A percentile compares a stretch with the other conserved stretches of the same genome.
Evolutionary conservation across 2,329 filamentous ascomycete genomes (phyloP).

Genomic region (Neopestalotiopsis sp.): DNA sequence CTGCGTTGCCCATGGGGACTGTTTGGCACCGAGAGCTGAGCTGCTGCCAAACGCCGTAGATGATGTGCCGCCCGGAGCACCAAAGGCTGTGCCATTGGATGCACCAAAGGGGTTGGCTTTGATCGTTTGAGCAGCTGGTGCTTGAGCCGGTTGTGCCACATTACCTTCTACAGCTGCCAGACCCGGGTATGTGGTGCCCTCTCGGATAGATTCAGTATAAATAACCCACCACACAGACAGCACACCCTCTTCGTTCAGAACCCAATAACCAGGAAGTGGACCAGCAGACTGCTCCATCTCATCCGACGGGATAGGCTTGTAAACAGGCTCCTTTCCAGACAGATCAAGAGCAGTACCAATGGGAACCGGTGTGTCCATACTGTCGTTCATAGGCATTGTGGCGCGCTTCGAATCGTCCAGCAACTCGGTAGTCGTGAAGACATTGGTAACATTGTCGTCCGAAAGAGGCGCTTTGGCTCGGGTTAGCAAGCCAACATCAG

Average conservation of each 20-base stretch:
- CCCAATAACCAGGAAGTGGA: slow-evolving; percentile 83
- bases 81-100: slow-evolving; percentile 46
- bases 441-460: slow-evolving; percentile 63
- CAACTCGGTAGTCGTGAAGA: slow-evolving; percentile 77
- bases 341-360: slow-evolving; percentile 84
- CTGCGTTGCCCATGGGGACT: slow-evolving; percentile 56
- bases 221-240: slow-evolving; percentile 90
- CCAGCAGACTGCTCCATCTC: slow-evolving; percentile 79
- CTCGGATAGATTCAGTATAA: slow-evolving; percentile 83
- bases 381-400: slow-evolving; percentile 73
- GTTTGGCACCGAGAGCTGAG: slow-evolving; percentile 54
- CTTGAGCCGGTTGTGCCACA: slow-evolving; percentile 37
- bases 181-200: slow-evolving; percentile 75
- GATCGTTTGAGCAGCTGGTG: slow-evolving; percentile 40
- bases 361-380: slow-evolving; percentile 73
- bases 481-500: slow-evolving; percentile 80
- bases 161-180: slow-evolving; percentile 57
- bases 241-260: slow-evolving; percentile 87
- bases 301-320: slow-evolving; percentile 77
- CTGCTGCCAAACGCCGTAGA: slow-evolving; percentile 53
- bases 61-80: slow-evolving; percentile 39
- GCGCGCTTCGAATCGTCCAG: slow-evolving; percentile 78
- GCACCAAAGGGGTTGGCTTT: slow-evolving; percentile 30
- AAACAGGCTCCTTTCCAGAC: slow-evolving; percentile 80
- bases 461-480: slow-evolving; percentile 73